Evolutionary conservation across 805 yeast species (phyloP).

Genomic region (Candida odintsovae): DNA sequence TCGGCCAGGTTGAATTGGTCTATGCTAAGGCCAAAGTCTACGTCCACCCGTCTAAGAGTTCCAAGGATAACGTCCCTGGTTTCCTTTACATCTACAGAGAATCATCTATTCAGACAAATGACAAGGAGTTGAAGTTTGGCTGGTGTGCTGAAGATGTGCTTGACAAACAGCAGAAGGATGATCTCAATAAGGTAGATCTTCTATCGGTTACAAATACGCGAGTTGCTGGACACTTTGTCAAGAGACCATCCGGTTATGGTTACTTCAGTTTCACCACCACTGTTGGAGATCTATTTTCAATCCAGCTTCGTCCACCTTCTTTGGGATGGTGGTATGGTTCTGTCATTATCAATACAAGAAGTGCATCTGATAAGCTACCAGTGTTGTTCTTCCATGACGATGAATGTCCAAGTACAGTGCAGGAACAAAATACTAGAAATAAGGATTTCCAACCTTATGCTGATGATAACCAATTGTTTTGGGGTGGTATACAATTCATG

Average conservation of each 20-base stretch:
- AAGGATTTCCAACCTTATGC: constrained; percentile 73
- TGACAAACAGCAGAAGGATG: constrained; percentile 38
- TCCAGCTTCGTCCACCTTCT: constrained; percentile 80
- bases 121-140: constrained; percentile 50
- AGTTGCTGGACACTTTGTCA: constrained; percentile 29
- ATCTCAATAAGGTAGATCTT: constrained; percentile 47
- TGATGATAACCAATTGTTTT: constrained; percentile 49
- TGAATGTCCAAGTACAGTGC: constrained; percentile 67
- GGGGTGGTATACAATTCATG: constrained; percentile 90
- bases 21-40: constrained; percentile 65
- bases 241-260: constrained; percentile 41
- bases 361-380: constrained; percentile 61
- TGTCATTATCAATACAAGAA: constrained; percentile 60
- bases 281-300: constrained; percentile 58
- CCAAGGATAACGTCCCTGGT: constrained; percentile 77
- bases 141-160: constrained; percentile 60
- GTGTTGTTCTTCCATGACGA: constrained; percentile 91
- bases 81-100: constrained; percentile 62
- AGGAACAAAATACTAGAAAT: constrained; percentile 52
- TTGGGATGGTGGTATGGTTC: constrained; percentile 93
- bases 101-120: constrained; percentile 36
- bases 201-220: not conserved
- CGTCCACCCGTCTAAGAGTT: constrained; percentile 72
- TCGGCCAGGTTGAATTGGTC: constrained; percentile 24
- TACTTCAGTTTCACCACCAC: constrained; percentile 68